Conservation (phyloP, 768 basidiomycete species). For the Mycena alexandri region DNA sequence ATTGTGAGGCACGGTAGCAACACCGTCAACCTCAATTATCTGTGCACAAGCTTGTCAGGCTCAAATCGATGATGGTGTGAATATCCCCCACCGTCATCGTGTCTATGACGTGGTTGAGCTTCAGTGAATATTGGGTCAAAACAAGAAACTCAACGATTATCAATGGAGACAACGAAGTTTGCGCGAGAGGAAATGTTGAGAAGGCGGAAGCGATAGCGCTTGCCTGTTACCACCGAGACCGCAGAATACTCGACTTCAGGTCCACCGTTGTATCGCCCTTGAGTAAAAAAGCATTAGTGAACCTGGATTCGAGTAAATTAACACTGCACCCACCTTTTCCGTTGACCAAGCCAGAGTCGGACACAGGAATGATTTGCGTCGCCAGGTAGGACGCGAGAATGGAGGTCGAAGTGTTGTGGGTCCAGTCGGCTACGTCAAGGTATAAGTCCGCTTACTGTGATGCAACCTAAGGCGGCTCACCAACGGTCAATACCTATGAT, state of each 20-base stretch:
- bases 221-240: slow-evolving; percentile 45
- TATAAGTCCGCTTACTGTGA: neutral
- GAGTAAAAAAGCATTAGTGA: slow-evolving; percentile 50
- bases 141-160: slow-evolving; percentile 32
- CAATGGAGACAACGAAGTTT: slow-evolving; percentile 48
- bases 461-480: neutral
- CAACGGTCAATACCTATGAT: slow-evolving; percentile 17
- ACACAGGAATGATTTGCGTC: slow-evolving; percentile 25
- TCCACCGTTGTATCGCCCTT: slow-evolving; percentile 49
- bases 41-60: slow-evolving; percentile 6
- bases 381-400: slow-evolving; percentile 13
- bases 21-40: slow-evolving; percentile 26
- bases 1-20: slow-evolving; percentile 17
- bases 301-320: slow-evolving; percentile 19
- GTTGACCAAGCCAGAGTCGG: slow-evolving; percentile 27
- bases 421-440: slow-evolving; percentile 52
- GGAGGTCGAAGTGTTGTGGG: slow-evolving; percentile 23
- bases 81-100: slow-evolving; percentile 13
- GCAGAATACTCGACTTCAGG: slow-evolving; percentile 47
- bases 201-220: slow-evolving; percentile 59
- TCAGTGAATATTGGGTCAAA: neutral
- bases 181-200: slow-evolving; percentile 50
- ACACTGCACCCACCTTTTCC: slow-evolving; percentile 11
- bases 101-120: slow-evolving; percentile 6
- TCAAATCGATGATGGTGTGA: neutral